Percentiles rank a stretch among this genome's conserved stretches.
phyloP scores from a whole-genome alignment of 352 stramenopile genomes.

The Phytophthora fragariaefolia region DNA sequence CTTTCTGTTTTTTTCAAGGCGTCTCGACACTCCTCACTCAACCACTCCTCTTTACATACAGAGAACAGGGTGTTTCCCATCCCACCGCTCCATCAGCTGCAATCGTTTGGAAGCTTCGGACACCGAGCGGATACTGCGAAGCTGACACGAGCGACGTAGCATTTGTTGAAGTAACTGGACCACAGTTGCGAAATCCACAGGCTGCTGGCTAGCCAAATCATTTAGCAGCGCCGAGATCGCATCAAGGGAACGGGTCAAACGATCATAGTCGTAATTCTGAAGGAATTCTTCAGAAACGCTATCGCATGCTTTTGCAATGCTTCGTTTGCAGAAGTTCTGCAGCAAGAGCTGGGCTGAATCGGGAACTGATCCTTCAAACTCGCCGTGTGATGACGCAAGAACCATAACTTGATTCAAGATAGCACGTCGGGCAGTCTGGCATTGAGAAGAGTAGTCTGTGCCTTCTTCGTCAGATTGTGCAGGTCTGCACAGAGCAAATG shows the following conservation, averaged over 20 bases:
- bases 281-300: background rate
- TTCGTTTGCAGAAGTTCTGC: slow-evolving; percentile 2
- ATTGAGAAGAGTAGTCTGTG: slow-evolving; percentile 1
- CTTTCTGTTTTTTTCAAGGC: background rate
- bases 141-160: background rate
- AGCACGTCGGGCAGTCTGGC: background rate
- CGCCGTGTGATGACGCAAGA: background rate
- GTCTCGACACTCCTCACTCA: background rate
- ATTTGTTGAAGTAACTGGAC: slow-evolving; percentile 1
- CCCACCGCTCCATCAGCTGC: background rate
- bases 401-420: background rate
- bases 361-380: background rate
- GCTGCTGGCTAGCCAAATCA: background rate
- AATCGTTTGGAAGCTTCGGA: background rate
- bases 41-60: slow-evolving; percentile 11
- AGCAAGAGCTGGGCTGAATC: slow-evolving; percentile 14
- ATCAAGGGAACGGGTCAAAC: background rate
- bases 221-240: background rate
- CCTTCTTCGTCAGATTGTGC: slow-evolving; percentile 1
- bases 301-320: slow-evolving; percentile 4
- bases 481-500: slow-evolving; percentile 9
- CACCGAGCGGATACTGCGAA: background rate
- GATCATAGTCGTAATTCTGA: background rate
- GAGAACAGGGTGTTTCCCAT: background rate
- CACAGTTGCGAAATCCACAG: background rate